These are phyloP conservation scores for Didymella pinodella DNA, from an alignment of 2,329 filamentous ascomycete species.

Conservation along the genomic window DNA sequence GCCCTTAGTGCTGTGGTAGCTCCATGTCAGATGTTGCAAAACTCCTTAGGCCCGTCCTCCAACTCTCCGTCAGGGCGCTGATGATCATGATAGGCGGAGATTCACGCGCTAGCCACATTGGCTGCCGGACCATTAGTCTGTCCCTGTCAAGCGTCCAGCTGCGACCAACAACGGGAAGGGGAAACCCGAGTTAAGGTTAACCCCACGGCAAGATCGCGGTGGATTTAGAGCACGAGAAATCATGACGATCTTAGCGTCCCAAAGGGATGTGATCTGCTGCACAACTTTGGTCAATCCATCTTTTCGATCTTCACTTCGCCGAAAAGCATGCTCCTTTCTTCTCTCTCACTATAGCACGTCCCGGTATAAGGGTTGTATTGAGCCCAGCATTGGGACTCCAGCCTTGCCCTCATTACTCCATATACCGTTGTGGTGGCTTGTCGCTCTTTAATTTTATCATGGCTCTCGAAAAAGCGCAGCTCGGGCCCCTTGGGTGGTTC, in stretches of 20 bases:
- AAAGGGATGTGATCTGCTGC: conserved; percentile 13
- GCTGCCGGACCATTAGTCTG: conserved; percentile 13
- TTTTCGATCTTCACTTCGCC: conserved; percentile 8
- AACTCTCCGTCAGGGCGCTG: conserved; percentile 2
- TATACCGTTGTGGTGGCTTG: conserved; percentile 13
- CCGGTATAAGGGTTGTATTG: conserved; percentile 20
- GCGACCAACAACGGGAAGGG: conserved; percentile 14
- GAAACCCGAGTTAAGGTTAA: conserved; percentile 10
- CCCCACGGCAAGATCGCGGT: conserved; percentile 16
- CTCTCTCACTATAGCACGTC: not conserved
- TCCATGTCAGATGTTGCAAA: conserved; percentile 10
- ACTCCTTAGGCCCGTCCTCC: not conserved
- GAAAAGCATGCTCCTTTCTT: conserved; percentile 17
- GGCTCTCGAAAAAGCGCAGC: conserved; percentile 19
- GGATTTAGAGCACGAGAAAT: conserved; percentile 4
- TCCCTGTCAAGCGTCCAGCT: conserved; percentile 14
- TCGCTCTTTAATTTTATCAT: conserved; percentile 16
- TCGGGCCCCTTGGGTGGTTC: conserved; percentile 24
- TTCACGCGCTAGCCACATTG: conserved; percentile 8
- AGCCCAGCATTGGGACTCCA: conserved; percentile 9
- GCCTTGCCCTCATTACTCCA: conserved; percentile 13
- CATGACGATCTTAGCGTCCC: conserved; percentile 14
- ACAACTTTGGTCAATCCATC: not conserved
- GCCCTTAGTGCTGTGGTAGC: not conserved
- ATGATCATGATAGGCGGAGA: conserved; percentile 4